Evolutionary conservation across 257 asterid genomes (phyloP), one percentile per base, ranked within the genome.

Genomic region (Solanum clarkiae): DNA sequence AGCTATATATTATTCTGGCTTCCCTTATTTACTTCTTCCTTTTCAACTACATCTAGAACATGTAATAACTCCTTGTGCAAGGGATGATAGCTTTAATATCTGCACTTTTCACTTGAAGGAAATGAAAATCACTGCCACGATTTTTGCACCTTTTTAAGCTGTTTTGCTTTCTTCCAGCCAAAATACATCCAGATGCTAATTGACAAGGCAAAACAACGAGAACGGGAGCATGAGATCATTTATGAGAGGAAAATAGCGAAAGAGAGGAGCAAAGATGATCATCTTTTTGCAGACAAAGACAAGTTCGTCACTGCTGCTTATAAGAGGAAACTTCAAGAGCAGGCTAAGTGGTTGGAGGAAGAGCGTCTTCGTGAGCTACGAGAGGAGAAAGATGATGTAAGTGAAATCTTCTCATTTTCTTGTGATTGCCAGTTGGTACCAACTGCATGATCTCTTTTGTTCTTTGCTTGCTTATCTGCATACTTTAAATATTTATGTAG

Each of bases 191-290:
- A 90, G 86, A 84, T 82, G 55, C 89, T 93, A 45, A 91, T 92
- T 42, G 92, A 93, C 15, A 96, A 94, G 93, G 93, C 97, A 68
- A 96, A 93, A 86, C 90, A 87, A 88, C 92, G 98, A 83, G 99
- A 96, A 88, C 90, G 93, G 86, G 98, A 96, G 87, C 98, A 91
- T 5, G 98, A 96, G 87, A 56, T 96, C 66, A 80, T 91, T 70
- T 96, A 93, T 68, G 99, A 96, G 94, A 96, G 93, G 87, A 94
- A 96, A 90, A 92, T 96, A 86, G 97, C 97, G n/a, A 96, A 96
- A 89, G 98, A 96, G 87, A 94, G 98, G 91, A 92, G 90, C 84
- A 87, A 92, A 88, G 98, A 95, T 36, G 96, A 94, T 77, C 97
- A 95, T 79, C 92, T 95, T 29, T 93, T 80, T 87, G 93, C 94